phyloP scores from a whole-genome alignment of 768 basidiomycete species.

The Termitomyces sp. region DNA sequence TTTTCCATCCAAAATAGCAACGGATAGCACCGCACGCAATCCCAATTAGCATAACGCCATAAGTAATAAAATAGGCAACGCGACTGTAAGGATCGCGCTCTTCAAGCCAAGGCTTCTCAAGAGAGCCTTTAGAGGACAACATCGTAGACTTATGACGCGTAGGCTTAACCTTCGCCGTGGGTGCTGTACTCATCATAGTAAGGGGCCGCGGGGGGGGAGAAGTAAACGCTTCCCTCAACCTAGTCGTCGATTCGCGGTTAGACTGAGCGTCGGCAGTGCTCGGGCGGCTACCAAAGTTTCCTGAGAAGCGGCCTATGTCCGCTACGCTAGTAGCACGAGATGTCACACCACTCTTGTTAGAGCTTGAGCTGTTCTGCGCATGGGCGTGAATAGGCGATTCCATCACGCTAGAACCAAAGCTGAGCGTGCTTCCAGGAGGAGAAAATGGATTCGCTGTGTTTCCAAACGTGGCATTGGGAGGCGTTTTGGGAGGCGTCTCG shows the following conservation, averaged over 20 bases:
- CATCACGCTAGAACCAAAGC: constrained; percentile 32
- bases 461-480: constrained; percentile 32
- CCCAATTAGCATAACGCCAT: constrained; percentile 53
- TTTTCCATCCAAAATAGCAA: constrained; percentile 53
- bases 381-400: constrained; percentile 22
- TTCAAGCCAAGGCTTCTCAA: constrained; percentile 63
- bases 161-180: constrained; percentile 36
- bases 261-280: constrained; percentile 25
- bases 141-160: constrained; percentile 49
- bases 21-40: constrained; percentile 45
- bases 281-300: constrained; percentile 32
- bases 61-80: constrained; percentile 61
- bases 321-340: constrained; percentile 36
- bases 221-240: constrained; percentile 51
- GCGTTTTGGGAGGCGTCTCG: constrained; percentile 37
- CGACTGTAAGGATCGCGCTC: constrained; percentile 51
- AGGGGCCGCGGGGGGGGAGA: constrained; percentile 54
- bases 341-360: constrained; percentile 31
- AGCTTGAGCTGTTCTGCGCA: constrained; percentile 11
- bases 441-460: constrained; percentile 44
- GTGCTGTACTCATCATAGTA: constrained; percentile 47
- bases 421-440: constrained; percentile 42
- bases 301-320: constrained; percentile 36
- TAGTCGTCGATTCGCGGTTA: constrained; percentile 30
- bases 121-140: constrained; percentile 26